Evolutionary conservation across 768 basidiomycete genomes (phyloP), one percentile per base, ranked within the genome.

Genomic region (Auricularia sp.): DNA sequence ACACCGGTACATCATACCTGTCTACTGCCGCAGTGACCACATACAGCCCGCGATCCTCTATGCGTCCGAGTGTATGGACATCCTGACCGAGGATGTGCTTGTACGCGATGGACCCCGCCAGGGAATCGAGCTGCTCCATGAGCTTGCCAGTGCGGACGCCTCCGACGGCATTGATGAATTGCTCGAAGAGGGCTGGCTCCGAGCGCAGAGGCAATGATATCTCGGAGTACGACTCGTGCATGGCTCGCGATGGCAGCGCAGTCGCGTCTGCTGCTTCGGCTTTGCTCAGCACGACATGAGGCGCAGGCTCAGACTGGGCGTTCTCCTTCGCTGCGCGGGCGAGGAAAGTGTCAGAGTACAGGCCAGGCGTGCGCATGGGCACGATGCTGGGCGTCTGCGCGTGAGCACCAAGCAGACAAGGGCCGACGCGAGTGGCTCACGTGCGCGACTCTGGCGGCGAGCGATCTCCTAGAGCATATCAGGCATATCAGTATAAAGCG

Each of bases 11-110:
- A 14, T 62, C 74, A 36, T 64, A 84, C 87, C 90, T 76, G 70
- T 94, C 90, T 2, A 91, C 91, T 5, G 86, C 84, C 42, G 91
- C 91, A 2, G 91, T 93, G 12, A 91, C 91, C 67, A 93, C 82
- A 67, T 92, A 93, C 68, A 91, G 86, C 1, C 88, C 88, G 33
- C 81, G 79, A 61, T 87, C 81, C 23, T 83, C 76, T 3, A 88
- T 77, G 62, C 77, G 76, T 47, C 83, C 83, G 3, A 86, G 73
- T 1, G 79, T 80, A 66, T 81, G 74, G n/a, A 84, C 81, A 11
- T 73, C 75, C 0, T 86, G 87, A 1, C 87, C 87, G 3, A 90
- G 80, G 80, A 90, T 79, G 74, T 92, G 90, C 71, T 90, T 88
- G 74, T 92, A 93, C 3, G 90, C 81, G 64, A 92, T 90, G 3